Evolutionary conservation across 495 filamentous ascomycete genomes (phyloP).

Genomic region (Penicillium robsamsonii): DNA sequence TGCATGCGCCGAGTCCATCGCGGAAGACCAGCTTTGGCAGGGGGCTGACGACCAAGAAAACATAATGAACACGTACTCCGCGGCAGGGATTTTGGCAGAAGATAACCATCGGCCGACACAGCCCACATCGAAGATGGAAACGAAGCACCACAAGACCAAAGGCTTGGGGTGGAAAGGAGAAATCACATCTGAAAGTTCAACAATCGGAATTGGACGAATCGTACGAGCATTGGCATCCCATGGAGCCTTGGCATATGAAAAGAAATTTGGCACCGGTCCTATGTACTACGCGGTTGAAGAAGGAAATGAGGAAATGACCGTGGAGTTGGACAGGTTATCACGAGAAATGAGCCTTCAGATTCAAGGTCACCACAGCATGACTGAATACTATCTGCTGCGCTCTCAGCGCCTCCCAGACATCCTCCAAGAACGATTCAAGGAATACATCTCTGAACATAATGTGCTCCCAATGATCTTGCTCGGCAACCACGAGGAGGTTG

Average conservation of each 20-base stretch:
- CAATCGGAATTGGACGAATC: constrained; percentile 3
- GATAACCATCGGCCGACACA: constrained; percentile 2
- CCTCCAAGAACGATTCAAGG: constrained; percentile 4
- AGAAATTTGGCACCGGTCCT: not conserved
- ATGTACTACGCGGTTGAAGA: constrained; percentile 6
- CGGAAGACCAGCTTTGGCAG: constrained; percentile 11
- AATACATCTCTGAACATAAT: not conserved
- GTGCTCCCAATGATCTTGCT: constrained; percentile 8
- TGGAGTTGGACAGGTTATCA: constrained; percentile 11
- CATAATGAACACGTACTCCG: constrained; percentile 2
- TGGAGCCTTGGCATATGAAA: not conserved
- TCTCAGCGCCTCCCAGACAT: constrained; percentile 13
- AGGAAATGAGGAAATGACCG: constrained; percentile 19
- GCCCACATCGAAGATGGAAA: not conserved
- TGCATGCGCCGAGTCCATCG: constrained; percentile 15
- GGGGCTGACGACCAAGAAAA: constrained; percentile 10
- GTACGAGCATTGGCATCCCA: constrained; percentile 8
- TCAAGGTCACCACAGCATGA: not conserved
- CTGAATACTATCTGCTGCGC: constrained; percentile 10
- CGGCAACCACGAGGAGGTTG: constrained; percentile 13
- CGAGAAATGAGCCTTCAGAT: constrained; percentile 1
- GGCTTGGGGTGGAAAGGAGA: constrained; percentile 16
- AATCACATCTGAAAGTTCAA: constrained; percentile 14
- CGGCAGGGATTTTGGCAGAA: constrained; percentile 5
- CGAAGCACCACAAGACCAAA: not conserved